Percentiles rank a stretch among this genome's conserved stretches.
These are phyloP conservation scores for Escallonia rubra DNA, from an alignment of 129 eudicot genomes.

Conservation along the genomic window DNA sequence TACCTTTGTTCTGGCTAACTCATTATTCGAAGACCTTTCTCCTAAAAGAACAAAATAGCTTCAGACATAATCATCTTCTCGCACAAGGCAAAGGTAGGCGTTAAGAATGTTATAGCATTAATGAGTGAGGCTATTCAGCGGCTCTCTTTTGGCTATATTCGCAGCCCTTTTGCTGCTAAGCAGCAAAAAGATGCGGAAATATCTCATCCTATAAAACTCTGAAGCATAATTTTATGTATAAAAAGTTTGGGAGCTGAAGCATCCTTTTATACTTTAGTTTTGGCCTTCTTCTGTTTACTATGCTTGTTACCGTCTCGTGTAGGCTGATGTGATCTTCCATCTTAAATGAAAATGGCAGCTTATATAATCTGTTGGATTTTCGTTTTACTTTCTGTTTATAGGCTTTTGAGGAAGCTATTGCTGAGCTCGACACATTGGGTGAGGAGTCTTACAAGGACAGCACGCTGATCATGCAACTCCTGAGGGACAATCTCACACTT, in stretches of 20 bases:
- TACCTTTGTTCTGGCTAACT: too few relatives aligned
- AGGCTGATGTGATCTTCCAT: not conserved
- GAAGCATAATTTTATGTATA: too few relatives aligned
- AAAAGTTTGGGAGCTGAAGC: not conserved
- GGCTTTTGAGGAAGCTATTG: slow-evolving; percentile 27
- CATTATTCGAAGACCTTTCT: too few relatives aligned
- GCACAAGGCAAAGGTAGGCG: too few relatives aligned
- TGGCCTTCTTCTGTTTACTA: not conserved
- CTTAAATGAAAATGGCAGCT: not conserved
- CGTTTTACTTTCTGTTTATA: not conserved
- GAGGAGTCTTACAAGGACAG: slow-evolving; percentile 28
- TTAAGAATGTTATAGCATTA: too few relatives aligned
- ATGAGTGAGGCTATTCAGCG: too few relatives aligned
- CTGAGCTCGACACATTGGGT: slow-evolving; percentile 25
- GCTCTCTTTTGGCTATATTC: too few relatives aligned
- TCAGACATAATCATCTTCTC: too few relatives aligned
- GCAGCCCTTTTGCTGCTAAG: too few relatives aligned
- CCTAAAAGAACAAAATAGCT: too few relatives aligned
- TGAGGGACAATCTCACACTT: slow-evolving; percentile 26
- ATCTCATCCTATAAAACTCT: too few relatives aligned
- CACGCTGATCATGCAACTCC: slow-evolving; percentile 25
- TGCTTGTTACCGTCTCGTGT: not conserved
- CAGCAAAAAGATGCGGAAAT: too few relatives aligned
- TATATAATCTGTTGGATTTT: not conserved
- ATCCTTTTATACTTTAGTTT: not conserved